A percentile compares a stretch with the other conserved stretches of the same genome.
Conservation (phyloP, 2,329 filamentous ascomycete genomes). For the Ascochyta lentis region DNA sequence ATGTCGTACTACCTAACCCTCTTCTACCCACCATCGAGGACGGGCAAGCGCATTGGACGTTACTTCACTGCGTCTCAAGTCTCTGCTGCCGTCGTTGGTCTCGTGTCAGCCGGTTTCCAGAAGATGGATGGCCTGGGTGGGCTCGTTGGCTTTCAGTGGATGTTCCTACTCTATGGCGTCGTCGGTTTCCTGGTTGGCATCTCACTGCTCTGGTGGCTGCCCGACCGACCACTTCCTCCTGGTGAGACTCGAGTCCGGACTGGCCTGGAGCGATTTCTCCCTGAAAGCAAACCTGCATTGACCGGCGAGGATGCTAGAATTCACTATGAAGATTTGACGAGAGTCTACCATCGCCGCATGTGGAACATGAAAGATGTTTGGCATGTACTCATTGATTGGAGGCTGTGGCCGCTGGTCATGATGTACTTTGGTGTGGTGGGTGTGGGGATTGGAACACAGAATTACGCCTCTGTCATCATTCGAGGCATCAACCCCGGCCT, state of each 20-base stretch:
- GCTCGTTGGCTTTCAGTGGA: conserved; percentile 85
- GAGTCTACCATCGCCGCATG: conserved; percentile 76
- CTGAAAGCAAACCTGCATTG: conserved; percentile 72
- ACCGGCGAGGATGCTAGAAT: conserved; percentile 77
- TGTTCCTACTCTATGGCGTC: conserved; percentile 88
- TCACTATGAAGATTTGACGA: conserved; percentile 81
- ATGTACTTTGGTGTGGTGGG: conserved; percentile 98
- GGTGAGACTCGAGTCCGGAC: conserved; percentile 64
- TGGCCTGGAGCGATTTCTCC: conserved; percentile 69
- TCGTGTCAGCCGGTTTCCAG: conserved; percentile 91
- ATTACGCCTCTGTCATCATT: conserved; percentile 88
- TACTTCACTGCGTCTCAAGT: conserved; percentile 91
- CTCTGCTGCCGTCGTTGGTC: conserved; percentile 84
- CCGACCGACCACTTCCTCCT: conserved; percentile 78
- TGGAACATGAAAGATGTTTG: conserved; percentile 77
- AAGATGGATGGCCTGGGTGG: conserved; percentile 82
- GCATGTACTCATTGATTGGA: conserved; percentile 80
- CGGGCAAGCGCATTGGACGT: conserved; percentile 84
- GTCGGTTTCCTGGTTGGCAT: conserved; percentile 76
- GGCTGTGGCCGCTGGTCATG: conserved; percentile 81
- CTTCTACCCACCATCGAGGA: conserved; percentile 87
- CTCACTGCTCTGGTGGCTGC: conserved; percentile 84
- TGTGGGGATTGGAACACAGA: conserved; percentile 87
- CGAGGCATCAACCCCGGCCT: conserved; percentile 75
- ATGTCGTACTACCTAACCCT: conserved; percentile 93